Evolutionary conservation across 352 stramenopile genomes (phyloP), one percentile per base, ranked within the genome.

Genomic region (Globisporangium polare): DNA sequence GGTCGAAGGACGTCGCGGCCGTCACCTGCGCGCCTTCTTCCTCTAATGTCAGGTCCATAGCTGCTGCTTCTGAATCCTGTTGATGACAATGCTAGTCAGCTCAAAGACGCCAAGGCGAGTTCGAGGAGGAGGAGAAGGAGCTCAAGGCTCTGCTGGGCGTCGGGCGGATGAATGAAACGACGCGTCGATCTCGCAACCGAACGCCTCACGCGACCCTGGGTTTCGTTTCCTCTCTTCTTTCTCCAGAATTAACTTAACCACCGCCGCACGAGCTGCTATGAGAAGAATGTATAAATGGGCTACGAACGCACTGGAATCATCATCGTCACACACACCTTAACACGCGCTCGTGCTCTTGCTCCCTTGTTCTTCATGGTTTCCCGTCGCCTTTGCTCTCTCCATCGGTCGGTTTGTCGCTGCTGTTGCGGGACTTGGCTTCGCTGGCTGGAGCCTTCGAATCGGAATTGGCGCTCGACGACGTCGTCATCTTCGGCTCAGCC

Each of bases 1-100:
- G 61, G 60, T 93, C 82, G 53, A 89, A 93, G 9, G 83, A 93
- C 33, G 83, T 91, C 62, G 88, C 82, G 0, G 80, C 79, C 13
- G 80, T 90, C 72, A 95, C 80, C 67, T 93, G 80, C 35, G 86
- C 82, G 24, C 83, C 86, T 67, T 92, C 83, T 68, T 90, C 83
- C 22, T 95, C 86, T 37, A 92, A 70, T 24, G 82, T 85, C 58
- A 95, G 65, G 59, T 95, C 84, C 86, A 93, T 94, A 31, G 51
- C 35, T 8, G 18, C 47, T 22, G 5, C 39, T 42, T 18, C 0
- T 42, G 37, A 39, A 39, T n/a, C n/a, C n/a, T n/a, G n/a, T n/a
- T 45, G 39, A n/a, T n/a, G 39, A 3, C 5, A 4, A 18, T 45
- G 39, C 15, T 43, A 3, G 37, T 43, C 37, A n/a, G 37, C 2